phyloP scores from a whole-genome alignment of 768 basidiomycete species.

The Tulasnella sp. region DNA sequence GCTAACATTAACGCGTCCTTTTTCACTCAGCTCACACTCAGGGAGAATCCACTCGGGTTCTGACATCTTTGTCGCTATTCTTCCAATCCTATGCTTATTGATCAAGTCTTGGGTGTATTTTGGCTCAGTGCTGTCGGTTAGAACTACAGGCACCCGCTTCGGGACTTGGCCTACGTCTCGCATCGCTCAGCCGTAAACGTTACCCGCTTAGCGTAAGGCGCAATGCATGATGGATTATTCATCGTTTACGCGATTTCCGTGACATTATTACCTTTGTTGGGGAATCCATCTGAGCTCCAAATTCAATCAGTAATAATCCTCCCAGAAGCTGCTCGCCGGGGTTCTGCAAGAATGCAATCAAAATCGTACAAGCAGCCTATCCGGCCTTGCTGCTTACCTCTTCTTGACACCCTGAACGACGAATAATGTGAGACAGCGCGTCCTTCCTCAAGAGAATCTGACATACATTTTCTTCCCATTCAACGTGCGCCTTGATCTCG shows the following conservation, averaged over 20 bases:
- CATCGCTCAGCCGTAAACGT: not conserved
- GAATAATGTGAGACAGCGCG: not conserved
- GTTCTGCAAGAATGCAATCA: not conserved
- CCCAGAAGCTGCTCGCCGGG: not conserved
- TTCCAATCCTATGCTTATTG: not conserved
- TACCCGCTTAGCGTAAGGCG: not conserved
- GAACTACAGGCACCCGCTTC: not conserved
- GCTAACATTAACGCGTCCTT: not conserved
- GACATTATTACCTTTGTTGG: not conserved
- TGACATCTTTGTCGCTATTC: constrained; percentile 37
- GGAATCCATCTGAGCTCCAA: not conserved
- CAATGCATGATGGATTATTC: not conserved
- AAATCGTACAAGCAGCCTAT: not conserved
- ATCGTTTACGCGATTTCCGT: not conserved
- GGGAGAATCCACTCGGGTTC: constrained; percentile 90
- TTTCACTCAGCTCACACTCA: constrained; percentile 63
- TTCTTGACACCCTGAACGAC: not conserved
- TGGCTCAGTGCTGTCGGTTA: too few species aligned
- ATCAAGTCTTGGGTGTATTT: not conserved
- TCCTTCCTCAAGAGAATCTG: not conserved
- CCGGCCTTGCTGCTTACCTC: not conserved
- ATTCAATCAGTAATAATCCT: not conserved
- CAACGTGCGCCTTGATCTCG: constrained; percentile 6
- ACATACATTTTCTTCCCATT: constrained; percentile 17
- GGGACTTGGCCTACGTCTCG: not conserved